Conservation (phyloP, 225 moss, liverwort and hornwort genomes). For the Bryum argenteum region DNA sequence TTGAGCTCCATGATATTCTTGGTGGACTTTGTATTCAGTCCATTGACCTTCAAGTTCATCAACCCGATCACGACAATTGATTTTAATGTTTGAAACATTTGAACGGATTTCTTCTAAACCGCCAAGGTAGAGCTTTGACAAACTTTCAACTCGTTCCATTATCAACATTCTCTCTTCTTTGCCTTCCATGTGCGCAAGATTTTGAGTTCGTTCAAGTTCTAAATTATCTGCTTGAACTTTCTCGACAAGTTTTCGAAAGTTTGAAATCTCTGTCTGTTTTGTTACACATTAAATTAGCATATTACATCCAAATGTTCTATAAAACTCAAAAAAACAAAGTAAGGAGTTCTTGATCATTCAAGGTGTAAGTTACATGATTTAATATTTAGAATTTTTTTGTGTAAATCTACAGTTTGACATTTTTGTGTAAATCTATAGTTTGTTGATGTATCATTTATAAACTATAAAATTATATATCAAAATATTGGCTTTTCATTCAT, state of each 20-base stretch:
- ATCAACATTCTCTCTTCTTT: slow-evolving; percentile 75
- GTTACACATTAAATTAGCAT: too few relatives aligned
- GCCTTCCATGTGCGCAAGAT: slow-evolving; percentile 57
- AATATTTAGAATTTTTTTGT: too few relatives aligned
- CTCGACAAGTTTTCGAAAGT: slow-evolving; percentile 57
- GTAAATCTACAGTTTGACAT: rapidly evolving
- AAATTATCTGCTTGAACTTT: slow-evolving; percentile 56
- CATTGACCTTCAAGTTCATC: slow-evolving; percentile 76
- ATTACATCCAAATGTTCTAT: not conserved
- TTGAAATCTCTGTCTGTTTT: slow-evolving; percentile 52
- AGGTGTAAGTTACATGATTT: too few relatives aligned
- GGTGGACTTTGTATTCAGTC: slow-evolving; percentile 56
- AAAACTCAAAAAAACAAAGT: not conserved
- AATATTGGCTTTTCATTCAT: not conserved
- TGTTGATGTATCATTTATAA: too few relatives aligned
- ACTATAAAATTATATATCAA: too few relatives aligned
- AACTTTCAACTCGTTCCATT: slow-evolving; percentile 84
- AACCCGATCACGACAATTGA: slow-evolving; percentile 60
- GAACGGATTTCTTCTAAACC: slow-evolving; percentile 85
- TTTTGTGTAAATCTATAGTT: too few relatives aligned
- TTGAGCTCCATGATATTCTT: slow-evolving; percentile 41
- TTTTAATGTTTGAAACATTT: slow-evolving; percentile 81
- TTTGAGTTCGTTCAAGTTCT: slow-evolving; percentile 60
- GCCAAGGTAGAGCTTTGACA: slow-evolving; percentile 84
- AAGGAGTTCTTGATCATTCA: too few relatives aligned